phyloP scores from a whole-genome alignment of 2,329 filamentous ascomycete genomes.

The Rutstroemia sp. region DNA sequence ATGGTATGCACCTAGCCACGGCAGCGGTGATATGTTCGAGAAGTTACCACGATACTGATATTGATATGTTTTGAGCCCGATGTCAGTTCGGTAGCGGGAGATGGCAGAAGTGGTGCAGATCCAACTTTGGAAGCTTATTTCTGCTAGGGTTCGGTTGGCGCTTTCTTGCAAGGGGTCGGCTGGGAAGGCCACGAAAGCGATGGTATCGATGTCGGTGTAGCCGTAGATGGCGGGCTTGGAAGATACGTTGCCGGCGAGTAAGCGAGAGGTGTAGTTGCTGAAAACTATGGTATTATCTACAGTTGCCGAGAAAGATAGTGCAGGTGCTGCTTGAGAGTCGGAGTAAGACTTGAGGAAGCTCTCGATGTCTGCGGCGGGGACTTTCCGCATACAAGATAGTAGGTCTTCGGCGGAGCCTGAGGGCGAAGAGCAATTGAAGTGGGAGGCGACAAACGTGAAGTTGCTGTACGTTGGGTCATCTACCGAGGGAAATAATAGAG shows the following conservation, averaged over 20 bases:
- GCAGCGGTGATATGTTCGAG: not conserved
- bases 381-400: no score
- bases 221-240: not conserved
- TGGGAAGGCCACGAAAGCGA: not conserved
- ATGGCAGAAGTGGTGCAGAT: not conserved
- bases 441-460: conserved; percentile 8
- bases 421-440: no score
- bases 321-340: no score
- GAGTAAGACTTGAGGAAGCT: no score
- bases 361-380: no score
- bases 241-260: not conserved
- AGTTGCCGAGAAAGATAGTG: not conserved
- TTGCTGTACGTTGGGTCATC: conserved; percentile 5
- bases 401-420: no score
- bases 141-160: not conserved
- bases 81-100: not conserved
- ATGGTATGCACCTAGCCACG: not conserved
- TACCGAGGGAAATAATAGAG: not conserved
- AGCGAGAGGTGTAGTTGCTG: not conserved
- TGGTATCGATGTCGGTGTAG: not conserved
- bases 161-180: not conserved
- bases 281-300: not conserved
- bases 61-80: not conserved
- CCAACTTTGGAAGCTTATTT: not conserved
- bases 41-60: not conserved